Base-by-base conservation (phyloP, 768 basidiomycete species). In the Lentinula sp. region DNA sequence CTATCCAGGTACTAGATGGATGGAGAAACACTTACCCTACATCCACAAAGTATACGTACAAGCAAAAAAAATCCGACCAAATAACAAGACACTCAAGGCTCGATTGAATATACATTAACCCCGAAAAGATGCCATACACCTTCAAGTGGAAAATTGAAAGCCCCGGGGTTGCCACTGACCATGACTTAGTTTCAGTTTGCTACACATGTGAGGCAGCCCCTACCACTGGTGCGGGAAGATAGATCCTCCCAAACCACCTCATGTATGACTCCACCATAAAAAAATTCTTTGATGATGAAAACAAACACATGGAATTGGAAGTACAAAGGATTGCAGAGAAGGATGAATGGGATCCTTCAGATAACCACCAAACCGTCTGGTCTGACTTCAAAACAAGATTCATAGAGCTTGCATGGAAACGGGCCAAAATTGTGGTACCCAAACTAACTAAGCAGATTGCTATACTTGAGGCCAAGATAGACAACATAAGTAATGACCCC, bases 191-290 rank as follows among this genome's bases (percentile, higher is more conserved):
- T 0, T 66, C 64, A 12, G 66, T 70, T 0, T 35, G 65, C 32
- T 15, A 74, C 1, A 53, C 65, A 4, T 65, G 64, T 36, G 63
- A 66, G 3, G 51, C 52, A 15, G 52, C 66, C 13, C 72, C 76
- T 7, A 37, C 43, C 20, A 66, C 69, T 10, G 75, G 74, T 0
- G 62, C 63, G 51, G 77, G 74, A 8, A 57, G 73, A 36, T 77
- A 74, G 73, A 37, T 64, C 1, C 66, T 76, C 10, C 72, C 71
- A 4, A 13, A 0, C 9, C 62, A 62, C 51, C 6, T 69, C 4
- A 39, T 68, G 0, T 68, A 65, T 57, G 69, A 74, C 49, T 59
- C 62, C 12, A 43, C 48, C 10, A 57, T 71, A 12, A 59, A 36
- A 36, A n/a, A 57, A 16, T 53, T 57, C 39, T 50, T 55, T 2